Conservation (phyloP, 2,329 filamentous ascomycete species). For the Escovopsis sp. region DNA sequence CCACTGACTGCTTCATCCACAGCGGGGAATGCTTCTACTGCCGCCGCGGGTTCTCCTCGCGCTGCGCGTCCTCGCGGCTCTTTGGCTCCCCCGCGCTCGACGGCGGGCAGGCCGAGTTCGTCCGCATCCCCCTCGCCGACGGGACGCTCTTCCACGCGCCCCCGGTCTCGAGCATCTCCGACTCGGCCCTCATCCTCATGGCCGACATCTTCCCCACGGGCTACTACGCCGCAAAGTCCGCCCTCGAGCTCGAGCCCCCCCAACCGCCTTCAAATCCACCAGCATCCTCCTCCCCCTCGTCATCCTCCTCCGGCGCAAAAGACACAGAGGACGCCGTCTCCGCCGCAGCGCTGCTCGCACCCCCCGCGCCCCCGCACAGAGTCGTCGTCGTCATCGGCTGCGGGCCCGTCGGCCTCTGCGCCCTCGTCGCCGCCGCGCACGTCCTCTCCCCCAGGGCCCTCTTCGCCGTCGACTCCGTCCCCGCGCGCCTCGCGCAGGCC, state of each 20-base stretch:
- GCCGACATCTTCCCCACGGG: conserved; percentile 85
- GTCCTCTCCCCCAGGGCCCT: conserved; percentile 55
- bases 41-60: conserved; percentile 57
- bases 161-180: conserved; percentile 40
- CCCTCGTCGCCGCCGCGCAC: conserved; percentile 62
- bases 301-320: too few relatives aligned
- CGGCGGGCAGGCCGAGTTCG: conserved; percentile 70
- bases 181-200: conserved; percentile 71
- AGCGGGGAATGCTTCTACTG: conserved; percentile 70
- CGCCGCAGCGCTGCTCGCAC: conserved; percentile 17
- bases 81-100: conserved; percentile 59
- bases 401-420: conserved; percentile 74
- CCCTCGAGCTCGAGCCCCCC: conserved; percentile 45
- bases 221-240: conserved; percentile 70
- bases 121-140: conserved; percentile 68
- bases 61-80: conserved; percentile 54
- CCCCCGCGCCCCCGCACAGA: too few relatives aligned
- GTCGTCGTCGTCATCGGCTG: conserved; percentile 74
- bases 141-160: conserved; percentile 61
- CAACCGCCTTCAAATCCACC: too few relatives aligned
- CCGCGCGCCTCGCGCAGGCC: conserved; percentile 59
- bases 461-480: conserved; percentile 66
- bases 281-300: too few relatives aligned
- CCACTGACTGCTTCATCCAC: not conserved
- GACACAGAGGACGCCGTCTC: conserved; percentile 17